Evolutionary conservation across 805 yeast genomes (phyloP).

Genomic region (Yamadazyma phyllophila): DNA sequence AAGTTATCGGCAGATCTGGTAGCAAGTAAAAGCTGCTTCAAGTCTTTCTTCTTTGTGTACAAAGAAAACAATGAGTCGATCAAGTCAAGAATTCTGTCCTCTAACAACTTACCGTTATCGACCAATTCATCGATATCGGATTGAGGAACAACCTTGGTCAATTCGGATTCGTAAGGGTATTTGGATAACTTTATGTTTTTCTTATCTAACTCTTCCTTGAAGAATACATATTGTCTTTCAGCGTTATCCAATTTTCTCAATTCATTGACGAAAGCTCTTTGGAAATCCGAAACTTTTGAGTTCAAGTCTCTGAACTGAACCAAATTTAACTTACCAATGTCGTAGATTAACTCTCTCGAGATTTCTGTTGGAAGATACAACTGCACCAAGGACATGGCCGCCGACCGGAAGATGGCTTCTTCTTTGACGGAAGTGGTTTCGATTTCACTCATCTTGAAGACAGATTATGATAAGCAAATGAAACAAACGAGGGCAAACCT

Average conservation of each 20-base stretch:
- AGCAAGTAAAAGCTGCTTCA: constrained; percentile 66
- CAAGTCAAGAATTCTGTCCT: constrained; percentile 70
- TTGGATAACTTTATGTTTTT: constrained; percentile 41
- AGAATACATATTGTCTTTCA: constrained; percentile 67
- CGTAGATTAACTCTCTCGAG: constrained; percentile 79
- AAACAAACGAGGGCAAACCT: background rate
- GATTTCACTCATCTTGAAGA: constrained; percentile 1
- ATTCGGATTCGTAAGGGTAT: constrained; percentile 25
- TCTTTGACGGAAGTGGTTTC: constrained; percentile 25
- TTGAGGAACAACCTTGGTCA: constrained; percentile 34
- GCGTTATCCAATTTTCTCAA: constrained; percentile 78
- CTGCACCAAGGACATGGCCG: constrained; percentile 95
- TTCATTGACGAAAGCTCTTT: constrained; percentile 87
- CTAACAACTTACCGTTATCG: constrained; percentile 62
- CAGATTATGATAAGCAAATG: background rate
- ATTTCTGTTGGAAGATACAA: constrained; percentile 88
- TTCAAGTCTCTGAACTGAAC: constrained; percentile 88
- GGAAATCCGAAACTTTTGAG: constrained; percentile 75
- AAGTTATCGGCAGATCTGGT: constrained; percentile 37
- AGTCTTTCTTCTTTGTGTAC: constrained; percentile 56
- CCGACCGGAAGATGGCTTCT: constrained; percentile 63
- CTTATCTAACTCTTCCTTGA: constrained; percentile 48
- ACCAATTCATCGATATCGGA: constrained; percentile 71
- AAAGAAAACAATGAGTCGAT: constrained; percentile 66
- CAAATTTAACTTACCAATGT: constrained; percentile 81